These are phyloP conservation scores for Tilletia caries DNA, from an alignment of 1,284 basidiomycete species.

Conservation along the genomic window DNA sequence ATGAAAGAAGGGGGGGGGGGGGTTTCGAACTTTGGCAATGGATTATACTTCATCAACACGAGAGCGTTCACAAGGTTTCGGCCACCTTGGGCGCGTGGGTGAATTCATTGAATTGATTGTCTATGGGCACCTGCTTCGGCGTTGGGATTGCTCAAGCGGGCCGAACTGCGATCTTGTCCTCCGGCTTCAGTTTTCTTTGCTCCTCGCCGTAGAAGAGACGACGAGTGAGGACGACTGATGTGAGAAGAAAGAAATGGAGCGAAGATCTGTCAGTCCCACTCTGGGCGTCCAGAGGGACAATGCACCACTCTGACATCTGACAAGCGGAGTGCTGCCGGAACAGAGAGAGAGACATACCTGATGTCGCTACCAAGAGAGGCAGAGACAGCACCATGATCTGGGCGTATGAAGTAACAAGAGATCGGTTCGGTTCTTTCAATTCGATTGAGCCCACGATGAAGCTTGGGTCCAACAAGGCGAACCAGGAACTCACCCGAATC, in stretches of 20 bases:
- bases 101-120: neutral
- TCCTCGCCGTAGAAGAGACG: constrained; percentile 10
- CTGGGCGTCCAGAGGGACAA: neutral
- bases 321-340: neutral
- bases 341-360: neutral
- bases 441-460: too few species aligned
- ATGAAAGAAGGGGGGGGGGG: neutral
- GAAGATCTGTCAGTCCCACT: too few species aligned
- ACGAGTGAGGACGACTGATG: neutral
- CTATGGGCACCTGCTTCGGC: neutral
- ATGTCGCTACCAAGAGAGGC: neutral
- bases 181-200: constrained; percentile 4
- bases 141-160: neutral
- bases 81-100: too few species aligned
- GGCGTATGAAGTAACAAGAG: too few species aligned
- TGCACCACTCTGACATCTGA: neutral
- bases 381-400: constrained; percentile 8
- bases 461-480: too few species aligned
- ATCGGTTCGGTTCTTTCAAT: too few species aligned
- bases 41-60: too few species aligned
- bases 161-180: constrained; percentile 9
- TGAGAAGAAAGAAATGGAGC: neutral
- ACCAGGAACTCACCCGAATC: neutral
- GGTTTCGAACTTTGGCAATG: too few species aligned
- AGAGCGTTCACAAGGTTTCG: too few species aligned